Conservation (phyloP, 768 basidiomycete genomes). For the Hypholoma fasciculare region DNA sequence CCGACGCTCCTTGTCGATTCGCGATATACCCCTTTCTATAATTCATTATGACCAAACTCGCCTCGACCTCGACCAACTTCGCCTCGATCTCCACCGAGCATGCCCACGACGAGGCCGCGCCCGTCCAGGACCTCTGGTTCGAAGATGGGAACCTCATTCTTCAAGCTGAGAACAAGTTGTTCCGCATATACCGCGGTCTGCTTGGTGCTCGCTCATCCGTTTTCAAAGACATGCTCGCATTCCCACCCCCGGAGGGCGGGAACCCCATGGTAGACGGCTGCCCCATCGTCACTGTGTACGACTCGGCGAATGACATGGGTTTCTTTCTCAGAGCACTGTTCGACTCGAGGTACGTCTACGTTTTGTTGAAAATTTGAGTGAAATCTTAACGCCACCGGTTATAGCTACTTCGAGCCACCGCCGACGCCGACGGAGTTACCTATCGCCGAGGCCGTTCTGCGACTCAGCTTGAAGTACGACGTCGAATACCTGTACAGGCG, state of each 20-base stretch:
- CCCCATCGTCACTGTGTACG: constrained; percentile 33
- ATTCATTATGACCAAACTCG: neutral
- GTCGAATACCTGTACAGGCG: constrained; percentile 32
- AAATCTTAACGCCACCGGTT: neutral
- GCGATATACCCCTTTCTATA: neutral
- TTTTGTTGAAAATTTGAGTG: neutral
- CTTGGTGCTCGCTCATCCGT: constrained; percentile 34
- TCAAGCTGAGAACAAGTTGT: constrained; percentile 31
- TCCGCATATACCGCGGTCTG: constrained; percentile 35
- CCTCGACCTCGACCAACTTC: too few relatives aligned
- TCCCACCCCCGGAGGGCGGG: constrained; percentile 32
- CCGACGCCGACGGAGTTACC: constrained; percentile 28
- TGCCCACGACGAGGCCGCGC: constrained; percentile 8
- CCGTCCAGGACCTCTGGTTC: constrained; percentile 29
- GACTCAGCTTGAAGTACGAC: constrained; percentile 39
- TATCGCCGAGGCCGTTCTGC: constrained; percentile 34
- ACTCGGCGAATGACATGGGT: constrained; percentile 31
- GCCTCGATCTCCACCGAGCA: neutral
- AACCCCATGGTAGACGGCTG: constrained; percentile 27
- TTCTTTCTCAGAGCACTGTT: constrained; percentile 36
- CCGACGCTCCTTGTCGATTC: constrained; percentile 1
- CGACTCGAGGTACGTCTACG: constrained; percentile 29
- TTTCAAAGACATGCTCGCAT: constrained; percentile 38
- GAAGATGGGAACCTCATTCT: constrained; percentile 43
- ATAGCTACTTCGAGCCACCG: constrained; percentile 35